These are phyloP conservation scores for Nelumbo lutea DNA, from an alignment of 164 flowering plant species.

Conservation along the genomic window DNA sequence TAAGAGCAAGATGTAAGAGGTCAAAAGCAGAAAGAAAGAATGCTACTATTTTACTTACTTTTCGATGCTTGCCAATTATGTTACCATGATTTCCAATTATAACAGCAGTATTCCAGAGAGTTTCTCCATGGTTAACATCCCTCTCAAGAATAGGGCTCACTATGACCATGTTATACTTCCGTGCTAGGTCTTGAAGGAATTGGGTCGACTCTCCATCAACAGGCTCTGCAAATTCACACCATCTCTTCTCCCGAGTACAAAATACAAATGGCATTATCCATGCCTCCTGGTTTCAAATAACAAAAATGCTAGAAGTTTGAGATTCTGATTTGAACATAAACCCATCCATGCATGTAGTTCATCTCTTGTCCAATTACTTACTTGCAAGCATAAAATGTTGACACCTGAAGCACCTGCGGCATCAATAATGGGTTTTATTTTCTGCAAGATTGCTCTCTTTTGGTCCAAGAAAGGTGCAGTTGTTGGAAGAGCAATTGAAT, in stretches of 20 bases:
- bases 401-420: conserved; percentile 94
- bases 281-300: conserved; percentile 57
- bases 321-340: not conserved
- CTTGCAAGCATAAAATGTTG: conserved; percentile 89
- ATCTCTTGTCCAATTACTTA: conserved; percentile 20
- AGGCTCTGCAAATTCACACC: conserved; percentile 99
- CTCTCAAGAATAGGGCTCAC: conserved; percentile 91
- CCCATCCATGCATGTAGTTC: not conserved
- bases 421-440: conserved; percentile 71
- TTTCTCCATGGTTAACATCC: conserved; percentile 88
- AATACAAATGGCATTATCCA: conserved; percentile 99
- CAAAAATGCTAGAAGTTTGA: not conserved
- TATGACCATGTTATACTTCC: conserved; percentile 85
- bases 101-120: conserved; percentile 93
- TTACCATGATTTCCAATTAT: conserved; percentile 94
- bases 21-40: not conserved
- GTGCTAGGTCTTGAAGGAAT: conserved; percentile 69
- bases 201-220: conserved; percentile 83
- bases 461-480: conserved; percentile 70
- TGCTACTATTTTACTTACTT: conserved; percentile 41
- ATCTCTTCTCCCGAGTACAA: conserved; percentile 94
- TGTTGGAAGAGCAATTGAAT: conserved; percentile 73
- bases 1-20: not conserved
- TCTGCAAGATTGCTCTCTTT: conserved; percentile 69
- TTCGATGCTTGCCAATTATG: conserved; percentile 92